Evolutionary conservation across 2,329 filamentous ascomycete genomes (phyloP).

Genomic region (Colletotrichum tofieldiae): DNA sequence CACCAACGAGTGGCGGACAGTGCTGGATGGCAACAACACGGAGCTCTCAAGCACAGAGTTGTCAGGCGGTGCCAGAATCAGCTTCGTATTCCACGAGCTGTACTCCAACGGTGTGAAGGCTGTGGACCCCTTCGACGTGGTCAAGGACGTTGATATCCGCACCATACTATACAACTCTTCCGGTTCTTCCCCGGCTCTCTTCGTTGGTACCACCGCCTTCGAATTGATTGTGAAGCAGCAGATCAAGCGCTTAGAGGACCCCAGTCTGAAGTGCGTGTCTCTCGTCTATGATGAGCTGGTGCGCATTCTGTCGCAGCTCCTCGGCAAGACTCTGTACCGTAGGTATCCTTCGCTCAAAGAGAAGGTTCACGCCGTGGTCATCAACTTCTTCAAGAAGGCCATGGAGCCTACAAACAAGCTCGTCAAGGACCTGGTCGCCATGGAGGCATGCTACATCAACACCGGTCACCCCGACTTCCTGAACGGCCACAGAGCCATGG

Average conservation of each 20-base stretch:
- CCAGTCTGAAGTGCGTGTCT: constrained; percentile 96
- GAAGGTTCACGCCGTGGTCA: constrained; percentile 94
- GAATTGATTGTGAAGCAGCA: constrained; percentile 99
- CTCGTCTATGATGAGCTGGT: constrained; percentile 98
- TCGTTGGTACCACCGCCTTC: constrained; percentile 98
- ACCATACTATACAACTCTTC: constrained; percentile 99
- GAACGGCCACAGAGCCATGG: constrained; percentile 97
- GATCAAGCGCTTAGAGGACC: constrained; percentile 96
- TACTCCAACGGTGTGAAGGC: constrained; percentile 98
- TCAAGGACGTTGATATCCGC: constrained; percentile 98
- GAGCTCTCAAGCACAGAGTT: constrained; percentile 95
- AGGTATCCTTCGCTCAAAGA: constrained; percentile 96
- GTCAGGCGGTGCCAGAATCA: constrained; percentile 97
- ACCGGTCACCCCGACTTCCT: constrained; percentile 98
- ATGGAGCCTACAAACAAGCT: constrained; percentile 99
- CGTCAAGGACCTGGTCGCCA: constrained; percentile 90
- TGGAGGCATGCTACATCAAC: constrained; percentile 99
- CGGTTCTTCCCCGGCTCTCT: constrained; percentile 95
- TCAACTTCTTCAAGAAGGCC: constrained; percentile 96
- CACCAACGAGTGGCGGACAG: constrained; percentile 96
- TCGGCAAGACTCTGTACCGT: constrained; percentile 91
- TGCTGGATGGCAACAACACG: constrained; percentile 96
- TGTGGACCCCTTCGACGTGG: constrained; percentile 95
- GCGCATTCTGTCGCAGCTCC: constrained; percentile 90
- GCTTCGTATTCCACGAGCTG: constrained; percentile 98